Evolutionary conservation across 495 filamentous ascomycete genomes (phyloP).

Genomic region (Chaetomidium leptoderma): DNA sequence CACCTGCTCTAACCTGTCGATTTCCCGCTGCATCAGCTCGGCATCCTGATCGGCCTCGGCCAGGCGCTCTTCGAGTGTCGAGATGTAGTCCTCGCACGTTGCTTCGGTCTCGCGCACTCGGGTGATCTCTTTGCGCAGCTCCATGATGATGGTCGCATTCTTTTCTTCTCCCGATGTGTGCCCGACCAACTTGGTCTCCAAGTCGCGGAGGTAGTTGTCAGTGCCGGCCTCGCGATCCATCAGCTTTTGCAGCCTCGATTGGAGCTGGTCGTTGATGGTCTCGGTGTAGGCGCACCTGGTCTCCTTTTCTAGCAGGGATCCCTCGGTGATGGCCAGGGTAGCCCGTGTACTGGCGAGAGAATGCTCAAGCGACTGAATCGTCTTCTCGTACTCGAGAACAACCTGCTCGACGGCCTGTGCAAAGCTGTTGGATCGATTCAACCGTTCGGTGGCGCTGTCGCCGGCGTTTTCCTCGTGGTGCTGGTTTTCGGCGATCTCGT

Average conservation of each 20-base stretch:
- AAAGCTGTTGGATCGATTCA: conserved; percentile 92
- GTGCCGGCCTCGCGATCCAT: conserved; percentile 85
- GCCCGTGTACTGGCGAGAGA: conserved; percentile 85
- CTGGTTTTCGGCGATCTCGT: conserved; percentile 50
- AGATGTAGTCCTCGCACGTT: conserved; percentile 90
- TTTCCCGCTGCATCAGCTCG: conserved; percentile 93
- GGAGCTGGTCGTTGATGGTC: conserved; percentile 84
- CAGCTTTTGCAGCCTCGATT: conserved; percentile 80
- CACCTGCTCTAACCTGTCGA: conserved; percentile 89
- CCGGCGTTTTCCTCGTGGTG: conserved; percentile 54
- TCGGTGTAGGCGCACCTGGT: conserved; percentile 88
- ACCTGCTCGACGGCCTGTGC: conserved; percentile 93
- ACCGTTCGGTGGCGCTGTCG: conserved; percentile 77
- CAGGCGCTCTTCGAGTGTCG: conserved; percentile 90
- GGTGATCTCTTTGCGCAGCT: conserved; percentile 86
- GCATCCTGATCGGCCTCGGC: conserved; percentile 95
- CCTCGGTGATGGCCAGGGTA: conserved; percentile 78
- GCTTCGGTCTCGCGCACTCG: conserved; percentile 88
- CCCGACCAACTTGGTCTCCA: conserved; percentile 84
- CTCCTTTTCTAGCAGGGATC: conserved; percentile 83
- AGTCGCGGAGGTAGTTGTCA: conserved; percentile 84
- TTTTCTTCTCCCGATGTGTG: conserved; percentile 90
- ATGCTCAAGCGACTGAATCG: conserved; percentile 88
- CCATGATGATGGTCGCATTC: conserved; percentile 74
- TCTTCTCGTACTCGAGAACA: conserved; percentile 97